Evolutionary conservation across 1,284 basidiomycete species (phyloP).

Genomic region (Ceraceosorus bombacis): DNA sequence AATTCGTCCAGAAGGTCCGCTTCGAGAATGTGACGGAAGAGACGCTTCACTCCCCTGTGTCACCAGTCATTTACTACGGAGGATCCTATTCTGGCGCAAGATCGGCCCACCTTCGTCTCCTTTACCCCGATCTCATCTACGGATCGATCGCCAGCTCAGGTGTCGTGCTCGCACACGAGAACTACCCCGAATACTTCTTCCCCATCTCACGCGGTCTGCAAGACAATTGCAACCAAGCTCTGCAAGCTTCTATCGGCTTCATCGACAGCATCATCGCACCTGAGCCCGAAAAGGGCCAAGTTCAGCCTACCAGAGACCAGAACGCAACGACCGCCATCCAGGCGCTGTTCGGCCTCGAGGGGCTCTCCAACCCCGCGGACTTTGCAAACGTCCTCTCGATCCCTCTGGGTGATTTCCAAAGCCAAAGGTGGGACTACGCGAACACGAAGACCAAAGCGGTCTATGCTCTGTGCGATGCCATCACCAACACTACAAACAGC

Average conservation of each 20-base stretch:
- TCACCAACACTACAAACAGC: too few species aligned
- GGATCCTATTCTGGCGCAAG: conserved; percentile 78
- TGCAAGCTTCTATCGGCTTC: conserved; percentile 54
- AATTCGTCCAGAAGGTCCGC: conserved; percentile 75
- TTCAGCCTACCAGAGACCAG: conserved; percentile 25
- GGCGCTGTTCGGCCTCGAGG: conserved; percentile 27
- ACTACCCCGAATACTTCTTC: conserved; percentile 64
- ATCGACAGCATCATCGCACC: conserved; percentile 39
- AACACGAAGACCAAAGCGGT: conserved; percentile 17
- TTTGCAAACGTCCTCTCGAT: conserved; percentile 34
- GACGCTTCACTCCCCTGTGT: conserved; percentile 45
- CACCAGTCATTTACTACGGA: conserved; percentile 89
- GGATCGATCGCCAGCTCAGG: conserved; percentile 74
- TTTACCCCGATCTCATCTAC: conserved; percentile 79
- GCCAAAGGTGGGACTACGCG: conserved; percentile 35
- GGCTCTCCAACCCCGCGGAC: conserved; percentile 27
- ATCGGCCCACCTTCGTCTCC: conserved; percentile 78
- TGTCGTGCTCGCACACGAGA: conserved; percentile 39
- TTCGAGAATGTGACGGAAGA: conserved; percentile 59
- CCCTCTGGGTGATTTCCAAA: conserved; percentile 39
- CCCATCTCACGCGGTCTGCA: conserved; percentile 71
- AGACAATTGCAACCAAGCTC: conserved; percentile 61
- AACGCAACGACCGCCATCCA: conserved; percentile 20
- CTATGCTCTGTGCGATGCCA: too few species aligned
- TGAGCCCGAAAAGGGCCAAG: conserved; percentile 25